Evolutionary conservation across 768 basidiomycete species (phyloP).

Genomic region (Auriscalpium orientale): DNA sequence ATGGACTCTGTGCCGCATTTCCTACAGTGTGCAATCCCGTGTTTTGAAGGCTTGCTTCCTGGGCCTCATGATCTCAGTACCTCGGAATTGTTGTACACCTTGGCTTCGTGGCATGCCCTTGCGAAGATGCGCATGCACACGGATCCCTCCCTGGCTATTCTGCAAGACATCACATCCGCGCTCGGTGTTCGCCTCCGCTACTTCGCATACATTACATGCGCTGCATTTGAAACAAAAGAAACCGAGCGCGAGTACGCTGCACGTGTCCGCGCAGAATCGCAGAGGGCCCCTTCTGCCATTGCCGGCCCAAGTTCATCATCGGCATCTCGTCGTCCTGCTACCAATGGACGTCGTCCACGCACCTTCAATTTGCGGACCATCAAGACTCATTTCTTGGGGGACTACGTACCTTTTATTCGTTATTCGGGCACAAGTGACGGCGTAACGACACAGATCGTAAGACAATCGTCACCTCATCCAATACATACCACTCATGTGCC

Average conservation of each 20-base stretch:
- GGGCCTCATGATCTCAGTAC: conserved; percentile 16
- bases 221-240: conserved; percentile 21
- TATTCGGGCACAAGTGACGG: conserved; percentile 28
- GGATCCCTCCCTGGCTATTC: conserved; percentile 14
- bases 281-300: not conserved
- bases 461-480: not conserved
- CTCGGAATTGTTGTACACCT: conserved; percentile 16
- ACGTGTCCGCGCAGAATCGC: not conserved
- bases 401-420: conserved; percentile 23
- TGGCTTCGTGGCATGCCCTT: conserved; percentile 27
- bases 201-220: conserved; percentile 23
- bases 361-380: conserved; percentile 25
- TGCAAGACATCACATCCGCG: conserved; percentile 13
- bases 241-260: conserved; percentile 16
- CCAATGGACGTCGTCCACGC: not conserved
- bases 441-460: conserved; percentile 26
- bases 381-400: conserved; percentile 30
- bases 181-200: conserved; percentile 16
- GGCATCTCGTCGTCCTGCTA: no score
- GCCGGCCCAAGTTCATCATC: not conserved
- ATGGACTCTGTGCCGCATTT: not conserved
- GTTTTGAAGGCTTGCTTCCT: conserved; percentile 25
- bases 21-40: conserved; percentile 28
- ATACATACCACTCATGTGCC: not conserved
- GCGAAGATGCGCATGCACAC: conserved; percentile 30